A percentile compares a stretch with the other conserved stretches of the same genome.
These are phyloP conservation scores for Xylariaceae sp. DNA, from an alignment of 2,329 filamentous ascomycete species.

Conservation along the genomic window DNA sequence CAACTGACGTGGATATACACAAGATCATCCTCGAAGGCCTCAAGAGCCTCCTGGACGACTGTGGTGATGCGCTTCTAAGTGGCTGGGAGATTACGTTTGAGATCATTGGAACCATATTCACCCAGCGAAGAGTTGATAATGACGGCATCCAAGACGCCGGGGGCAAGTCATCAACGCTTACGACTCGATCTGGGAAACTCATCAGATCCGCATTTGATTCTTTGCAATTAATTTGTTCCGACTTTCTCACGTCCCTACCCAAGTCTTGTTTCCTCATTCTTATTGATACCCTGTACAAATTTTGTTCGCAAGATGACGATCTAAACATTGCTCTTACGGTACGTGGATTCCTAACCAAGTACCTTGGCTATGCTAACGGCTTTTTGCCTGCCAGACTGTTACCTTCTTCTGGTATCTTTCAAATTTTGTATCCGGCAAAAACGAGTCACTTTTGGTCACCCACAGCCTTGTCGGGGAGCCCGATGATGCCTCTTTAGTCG, in stretches of 20 bases:
- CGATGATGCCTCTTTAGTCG: constrained; percentile 59
- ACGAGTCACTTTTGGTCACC: constrained; percentile 60
- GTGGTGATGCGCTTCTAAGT: constrained; percentile 78
- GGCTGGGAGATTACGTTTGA: constrained; percentile 88
- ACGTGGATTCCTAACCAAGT: constrained; percentile 36
- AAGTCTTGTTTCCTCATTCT: constrained; percentile 74
- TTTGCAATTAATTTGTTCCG: constrained; percentile 89
- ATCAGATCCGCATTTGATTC: constrained; percentile 88
- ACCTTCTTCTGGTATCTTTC: constrained; percentile 97
- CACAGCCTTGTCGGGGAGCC: constrained; percentile 56
- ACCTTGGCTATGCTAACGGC: constrained; percentile 8
- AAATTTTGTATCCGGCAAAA: constrained; percentile 74
- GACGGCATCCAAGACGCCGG: constrained; percentile 38
- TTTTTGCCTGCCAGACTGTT: constrained; percentile 62
- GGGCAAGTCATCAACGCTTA: constrained; percentile 42
- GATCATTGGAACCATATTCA: constrained; percentile 81
- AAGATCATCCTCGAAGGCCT: constrained; percentile 77
- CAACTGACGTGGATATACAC: constrained; percentile 78
- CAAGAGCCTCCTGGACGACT: constrained; percentile 82
- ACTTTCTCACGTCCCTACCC: constrained; percentile 78
- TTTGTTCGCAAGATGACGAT: constrained; percentile 87
- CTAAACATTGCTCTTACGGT: constrained; percentile 93
- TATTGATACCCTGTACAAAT: constrained; percentile 85
- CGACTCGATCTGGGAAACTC: constrained; percentile 69
- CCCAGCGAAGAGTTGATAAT: constrained; percentile 43